Evolutionary conservation across 805 yeast species (phyloP), one percentile per base, ranked within the genome.

Genomic region (Alloascoidea africana): DNA sequence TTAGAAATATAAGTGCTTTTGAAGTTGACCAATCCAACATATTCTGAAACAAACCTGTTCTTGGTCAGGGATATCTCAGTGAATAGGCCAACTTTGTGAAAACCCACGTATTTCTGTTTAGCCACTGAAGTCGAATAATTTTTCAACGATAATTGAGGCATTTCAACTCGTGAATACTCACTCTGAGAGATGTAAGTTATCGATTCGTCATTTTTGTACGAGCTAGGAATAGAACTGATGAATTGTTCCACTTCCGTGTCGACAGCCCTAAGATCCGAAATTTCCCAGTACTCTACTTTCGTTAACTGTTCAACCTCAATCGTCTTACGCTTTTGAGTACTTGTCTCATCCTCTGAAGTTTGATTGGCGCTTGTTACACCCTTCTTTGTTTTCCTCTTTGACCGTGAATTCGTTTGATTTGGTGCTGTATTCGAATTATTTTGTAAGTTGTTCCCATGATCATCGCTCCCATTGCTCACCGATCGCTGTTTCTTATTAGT

Each of bases 1-100:
- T 84, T 80, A 2, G 55, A 51, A 15, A 69, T 66, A 53, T 87
- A 87, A 46, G 68, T 72, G 17, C 67, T 63, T 46, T 75, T 78
- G 38, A 70, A 62, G 44, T 75, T 78, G 2, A 89, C 55, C 46
- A 80, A 87, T 4, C 97, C 97, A 4, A 73, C 53, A 41, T 73
- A 66, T 51, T 83, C 86, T 17, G 66, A 59, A 4, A 85, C 54
- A 3, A 70, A 59, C 1, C 72, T 65, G 14, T 67, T 70, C 33
- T 60, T 56, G 1, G 67, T 63, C 14, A 78, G 54, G 0, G 42
- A 34, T 2, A 53, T 50, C 2, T 54, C 55, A 2, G 67, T 44
- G 41, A 68, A 78, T 4, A 86, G 58, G 0, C 89, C 86, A 37
- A 79, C 53, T 43, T 72, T 76, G 2, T 83, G 66, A 33, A 83